Evolutionary conservation across 306 rosid species (phyloP).

Genomic region (Prunus mume): DNA sequence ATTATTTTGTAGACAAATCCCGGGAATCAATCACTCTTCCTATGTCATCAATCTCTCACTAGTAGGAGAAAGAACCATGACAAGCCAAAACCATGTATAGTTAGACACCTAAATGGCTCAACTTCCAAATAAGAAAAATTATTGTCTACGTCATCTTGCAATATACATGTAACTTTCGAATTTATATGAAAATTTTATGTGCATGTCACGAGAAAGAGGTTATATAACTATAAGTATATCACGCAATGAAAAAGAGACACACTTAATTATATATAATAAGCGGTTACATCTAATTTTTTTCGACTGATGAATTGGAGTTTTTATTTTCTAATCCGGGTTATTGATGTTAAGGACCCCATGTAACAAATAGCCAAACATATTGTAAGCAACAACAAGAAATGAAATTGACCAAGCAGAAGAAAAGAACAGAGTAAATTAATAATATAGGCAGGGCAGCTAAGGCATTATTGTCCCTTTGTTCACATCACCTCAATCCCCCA

Average conservation of each 20-base stretch:
- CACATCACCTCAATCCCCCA: slow-evolving; percentile 25
- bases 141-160: neutral
- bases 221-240: neutral
- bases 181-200: neutral
- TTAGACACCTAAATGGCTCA: neutral
- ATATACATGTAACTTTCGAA: neutral
- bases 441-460: slow-evolving; percentile 36
- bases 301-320: neutral
- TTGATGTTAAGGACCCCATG: neutral
- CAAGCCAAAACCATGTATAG: neutral
- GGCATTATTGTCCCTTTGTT: slow-evolving; percentile 41
- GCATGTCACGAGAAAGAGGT: neutral
- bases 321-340: neutral
- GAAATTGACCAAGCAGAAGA: slow-evolving; percentile 50
- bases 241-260: too few species aligned
- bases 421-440: slow-evolving; percentile 37
- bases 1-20: neutral
- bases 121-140: neutral
- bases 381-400: slow-evolving; percentile 7
- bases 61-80: neutral
- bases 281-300: too few species aligned
- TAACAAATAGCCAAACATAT: neutral
- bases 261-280: too few species aligned
- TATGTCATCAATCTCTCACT: neutral
- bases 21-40: neutral